Percentiles rank a stretch among this genome's conserved stretches.
phyloP scores from a whole-genome alignment of 2,329 filamentous ascomycete species.

The Aureobasidium sp. region DNA sequence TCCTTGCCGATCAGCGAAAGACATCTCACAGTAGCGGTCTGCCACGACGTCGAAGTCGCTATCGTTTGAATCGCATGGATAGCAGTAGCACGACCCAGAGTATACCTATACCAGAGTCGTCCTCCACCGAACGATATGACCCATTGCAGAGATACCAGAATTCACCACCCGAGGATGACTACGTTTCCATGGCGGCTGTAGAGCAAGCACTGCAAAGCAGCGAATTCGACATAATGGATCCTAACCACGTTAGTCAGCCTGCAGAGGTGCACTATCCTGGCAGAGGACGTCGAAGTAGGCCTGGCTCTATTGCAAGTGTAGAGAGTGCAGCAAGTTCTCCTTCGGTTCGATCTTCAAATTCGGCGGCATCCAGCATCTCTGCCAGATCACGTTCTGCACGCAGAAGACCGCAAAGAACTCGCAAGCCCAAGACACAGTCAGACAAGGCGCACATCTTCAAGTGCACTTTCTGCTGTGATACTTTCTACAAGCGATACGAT shows the following conservation, averaged over 20 bases:
- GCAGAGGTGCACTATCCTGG: background rate
- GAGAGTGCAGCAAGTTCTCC: constrained; percentile 3
- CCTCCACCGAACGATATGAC: background rate
- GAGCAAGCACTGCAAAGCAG: constrained; percentile 43
- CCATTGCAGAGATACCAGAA: constrained; percentile 55
- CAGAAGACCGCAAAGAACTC: background rate
- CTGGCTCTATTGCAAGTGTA: background rate
- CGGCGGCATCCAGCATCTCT: constrained; percentile 1
- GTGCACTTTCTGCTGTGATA: constrained; percentile 50
- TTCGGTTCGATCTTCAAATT: background rate
- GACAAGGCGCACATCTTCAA: constrained; percentile 42
- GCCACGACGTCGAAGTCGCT: background rate
- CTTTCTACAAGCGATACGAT: constrained; percentile 49
- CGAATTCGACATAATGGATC: background rate
- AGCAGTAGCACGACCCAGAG: background rate
- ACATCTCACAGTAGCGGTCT: background rate
- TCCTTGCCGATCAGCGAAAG: background rate
- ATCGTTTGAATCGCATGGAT: background rate
- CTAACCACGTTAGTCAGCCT: background rate
- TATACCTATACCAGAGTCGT: background rate
- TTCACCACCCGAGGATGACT: constrained; percentile 61
- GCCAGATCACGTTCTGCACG: background rate
- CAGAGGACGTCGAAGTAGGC: constrained; percentile 1
- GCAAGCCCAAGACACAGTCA: constrained; percentile 6
- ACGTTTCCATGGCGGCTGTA: constrained; percentile 55